These are phyloP conservation scores for Candida piceae DNA, from an alignment of 805 yeast species.

Conservation along the genomic window DNA sequence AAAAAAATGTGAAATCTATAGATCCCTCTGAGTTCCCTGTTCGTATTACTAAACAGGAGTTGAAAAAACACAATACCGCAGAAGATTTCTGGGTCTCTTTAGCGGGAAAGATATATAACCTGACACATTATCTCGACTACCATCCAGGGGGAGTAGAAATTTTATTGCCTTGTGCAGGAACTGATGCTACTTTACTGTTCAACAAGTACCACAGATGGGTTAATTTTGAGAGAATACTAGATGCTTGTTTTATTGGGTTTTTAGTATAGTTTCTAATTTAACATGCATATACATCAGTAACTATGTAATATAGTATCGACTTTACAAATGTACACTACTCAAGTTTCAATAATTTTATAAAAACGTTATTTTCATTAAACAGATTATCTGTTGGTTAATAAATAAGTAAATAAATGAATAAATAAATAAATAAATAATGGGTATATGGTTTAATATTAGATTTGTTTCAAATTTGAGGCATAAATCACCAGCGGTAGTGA, in stretches of 20 bases:
- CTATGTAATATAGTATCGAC: no score
- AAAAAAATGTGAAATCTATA: slow-evolving; percentile 50
- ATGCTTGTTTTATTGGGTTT: slow-evolving; percentile 71
- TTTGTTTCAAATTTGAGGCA: slow-evolving; percentile 7
- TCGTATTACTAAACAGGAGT: slow-evolving; percentile 50
- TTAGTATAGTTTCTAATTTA: slow-evolving; percentile 21
- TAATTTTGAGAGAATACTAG: slow-evolving; percentile 75
- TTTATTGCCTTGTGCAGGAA: slow-evolving; percentile 73
- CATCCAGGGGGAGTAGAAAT: slow-evolving; percentile 93
- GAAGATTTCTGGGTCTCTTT: slow-evolving; percentile 85
- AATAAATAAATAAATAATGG: not conserved
- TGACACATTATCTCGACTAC: slow-evolving; percentile 76
- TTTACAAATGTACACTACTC: not conserved
- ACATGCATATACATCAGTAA: no score
- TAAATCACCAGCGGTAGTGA: slow-evolving; percentile 17
- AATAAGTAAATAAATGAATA: not conserved
- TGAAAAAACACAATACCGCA: slow-evolving; percentile 50
- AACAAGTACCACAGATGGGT: slow-evolving; percentile 71
- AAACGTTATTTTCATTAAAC: no score
- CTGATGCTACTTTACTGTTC: slow-evolving; percentile 74
- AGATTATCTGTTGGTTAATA: no score
- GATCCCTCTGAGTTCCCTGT: slow-evolving; percentile 46
- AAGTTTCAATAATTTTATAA: no score
- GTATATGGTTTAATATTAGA: no score
- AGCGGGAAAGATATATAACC: slow-evolving; percentile 75